Evolutionary conservation across 2,329 filamentous ascomycete genomes (phyloP), one percentile per base, ranked within the genome.

Genomic region (Aureobasidium zeae): DNA sequence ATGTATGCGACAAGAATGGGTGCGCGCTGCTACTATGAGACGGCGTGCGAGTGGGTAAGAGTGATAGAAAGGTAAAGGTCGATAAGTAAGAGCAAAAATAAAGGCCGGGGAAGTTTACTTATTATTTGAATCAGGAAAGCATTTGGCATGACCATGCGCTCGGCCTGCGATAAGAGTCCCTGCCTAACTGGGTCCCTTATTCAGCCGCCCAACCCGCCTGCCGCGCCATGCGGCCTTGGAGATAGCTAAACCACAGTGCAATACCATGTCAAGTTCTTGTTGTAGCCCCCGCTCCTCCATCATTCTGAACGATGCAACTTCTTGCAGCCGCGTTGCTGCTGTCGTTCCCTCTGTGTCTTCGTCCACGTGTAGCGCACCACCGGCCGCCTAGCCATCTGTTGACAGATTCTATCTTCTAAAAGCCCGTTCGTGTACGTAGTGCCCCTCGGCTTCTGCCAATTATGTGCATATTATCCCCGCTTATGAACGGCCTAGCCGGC

Each of bases 111-210:
- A 32, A 42, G 38, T 42, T n/a, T n/a, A n/a, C 11, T 25, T 25
- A 25, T 25, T 43, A 43, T 42, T 42, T 32, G 29, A 33, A 42
- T 3, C 38, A 32, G 19, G 20, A 30, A 24, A 32, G n/a, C 38
- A 32, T 22, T 29, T 29, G 26, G 12, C 7, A 31, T 32, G 37
- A 41, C 39, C 39, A 43, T 30, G 39, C 39, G 39, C 39, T 45
- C 25, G 43, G 43, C 43, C 43, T 38, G 32, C 43, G 43, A 45
- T 45, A 45, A 45, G 43, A 38, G 42, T 35, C 43, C 43, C 43
- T 45, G 43, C 43, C 43, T 38, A 19, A 31, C 32, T 32, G n/a
- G 29, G 28, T 42, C 24, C 28, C 25, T 26, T 29, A 33, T 43
- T 43, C 39, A 43, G 30, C 39, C 39, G 39, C 37, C 28, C 37